Percentiles rank a stretch among this genome's conserved stretches.
These are phyloP conservation scores for Mariannaea sp. DNA, from an alignment of 2,329 filamentous ascomycete species.

Conservation along the genomic window DNA sequence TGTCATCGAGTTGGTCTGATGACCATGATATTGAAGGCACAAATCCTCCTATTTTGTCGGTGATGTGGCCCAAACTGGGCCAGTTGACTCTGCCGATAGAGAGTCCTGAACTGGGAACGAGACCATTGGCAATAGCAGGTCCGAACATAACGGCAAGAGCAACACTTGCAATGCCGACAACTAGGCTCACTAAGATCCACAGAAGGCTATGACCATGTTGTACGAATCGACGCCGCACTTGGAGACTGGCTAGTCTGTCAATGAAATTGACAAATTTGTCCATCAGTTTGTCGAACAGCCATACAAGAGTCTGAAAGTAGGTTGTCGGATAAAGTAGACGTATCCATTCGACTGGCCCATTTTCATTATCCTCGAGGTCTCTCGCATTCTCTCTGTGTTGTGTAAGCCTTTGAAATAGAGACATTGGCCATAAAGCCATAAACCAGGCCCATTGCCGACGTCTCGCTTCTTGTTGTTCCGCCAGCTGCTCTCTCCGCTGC, in stretches of 20 bases:
- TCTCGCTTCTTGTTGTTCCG: constrained; percentile 16
- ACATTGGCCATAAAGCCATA: constrained; percentile 28
- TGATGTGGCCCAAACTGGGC: constrained; percentile 22
- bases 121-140: not conserved
- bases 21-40: constrained; percentile 39
- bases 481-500: not conserved
- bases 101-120: constrained; percentile 11
- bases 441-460: constrained; percentile 31
- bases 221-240: constrained; percentile 2
- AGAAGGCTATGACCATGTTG: not conserved
- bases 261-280: constrained; percentile 27
- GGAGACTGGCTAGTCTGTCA: constrained; percentile 19
- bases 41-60: constrained; percentile 27
- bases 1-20: constrained; percentile 24
- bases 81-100: constrained; percentile 11
- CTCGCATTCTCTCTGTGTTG: constrained; percentile 2
- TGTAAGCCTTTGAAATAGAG: constrained; percentile 8
- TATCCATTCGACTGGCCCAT: constrained; percentile 31
- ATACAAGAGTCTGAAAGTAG: constrained; percentile 36
- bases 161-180: constrained; percentile 13
- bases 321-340: constrained; percentile 41
- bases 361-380: constrained; percentile 15
- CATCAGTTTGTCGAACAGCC: constrained; percentile 30
- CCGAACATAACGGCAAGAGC: not conserved
- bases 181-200: not conserved